Evolutionary conservation across 2,329 filamentous ascomycete species (phyloP), one percentile per base, ranked within the genome.

Genomic region (Penicillium sp.): DNA sequence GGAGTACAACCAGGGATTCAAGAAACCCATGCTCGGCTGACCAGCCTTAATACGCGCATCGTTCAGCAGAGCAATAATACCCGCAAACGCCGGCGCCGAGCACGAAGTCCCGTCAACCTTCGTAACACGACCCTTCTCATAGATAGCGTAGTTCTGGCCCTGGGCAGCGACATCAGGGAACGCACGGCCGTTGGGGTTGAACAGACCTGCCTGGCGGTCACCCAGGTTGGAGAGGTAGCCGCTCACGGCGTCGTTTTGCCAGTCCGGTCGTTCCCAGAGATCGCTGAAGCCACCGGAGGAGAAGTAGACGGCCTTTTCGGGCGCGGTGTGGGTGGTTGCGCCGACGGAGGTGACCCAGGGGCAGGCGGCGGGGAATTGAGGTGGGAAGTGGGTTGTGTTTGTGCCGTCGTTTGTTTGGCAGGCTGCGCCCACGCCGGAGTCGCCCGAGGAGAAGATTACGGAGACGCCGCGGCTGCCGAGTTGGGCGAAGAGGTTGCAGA

Each of bases 1-100:
- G 71, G 71, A 68, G 38, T 88, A 88, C 5, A 88, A 68, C 82
- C 83, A 86, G 0, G 85, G 85, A 66, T 88, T 88, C 49, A 88
- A 61, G 75, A 85, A 88, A 0, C 86, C 86, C 45, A 88, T 73
- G 0, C 78, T 71, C 0, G 79, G 69, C 68, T 83, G 80, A 5
- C 82, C 82, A 6, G 73, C 75, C 0, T 79, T 73, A 17, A 88
- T 71, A 37, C 85, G 76, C 0, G 83, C 84, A 65, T 89, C 86
- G 65, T 90, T 90, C 57, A 90, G 74, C 4, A 90, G 79, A 1
- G 83, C 78, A 42, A 90, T 76, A 50, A 90, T 78, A 6, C 80
- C 83, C 0, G 84, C 83, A 25, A 85, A 84, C 0, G 85, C 75
- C 0, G 88, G 88, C 0, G 84, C 74, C 0, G 86, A 82, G 35